phyloP scores from a whole-genome alignment of 345 rosid species.

The Lagerstroemia speciosa region DNA sequence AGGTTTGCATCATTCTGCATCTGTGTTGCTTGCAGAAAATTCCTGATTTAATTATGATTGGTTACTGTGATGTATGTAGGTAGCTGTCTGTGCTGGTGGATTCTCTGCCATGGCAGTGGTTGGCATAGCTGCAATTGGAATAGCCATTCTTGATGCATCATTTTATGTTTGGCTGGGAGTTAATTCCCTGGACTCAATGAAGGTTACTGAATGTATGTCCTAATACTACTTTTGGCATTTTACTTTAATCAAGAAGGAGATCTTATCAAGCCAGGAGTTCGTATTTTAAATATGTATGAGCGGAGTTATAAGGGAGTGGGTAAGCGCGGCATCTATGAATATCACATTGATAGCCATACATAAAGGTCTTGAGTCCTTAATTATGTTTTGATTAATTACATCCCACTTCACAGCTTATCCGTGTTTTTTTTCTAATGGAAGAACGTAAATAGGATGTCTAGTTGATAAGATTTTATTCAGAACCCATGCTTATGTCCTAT shows the following conservation, averaged over 20 bases:
- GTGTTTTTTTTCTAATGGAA: too few relatives aligned
- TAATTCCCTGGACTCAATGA: constrained; percentile 75
- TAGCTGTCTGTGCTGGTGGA: constrained; percentile 98
- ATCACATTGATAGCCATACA: neutral
- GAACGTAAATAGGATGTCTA: too few relatives aligned
- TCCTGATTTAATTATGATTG: constrained; percentile 19
- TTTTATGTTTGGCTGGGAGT: constrained; percentile 94
- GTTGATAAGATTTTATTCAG: too few relatives aligned
- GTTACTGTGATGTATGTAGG: constrained; percentile 32
- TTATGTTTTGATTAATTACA: neutral
- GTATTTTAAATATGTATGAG: neutral
- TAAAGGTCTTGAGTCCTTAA: neutral
- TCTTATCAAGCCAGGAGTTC: neutral
- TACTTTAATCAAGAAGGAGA: neutral
- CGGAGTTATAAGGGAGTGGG: neutral
- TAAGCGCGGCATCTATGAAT: neutral
- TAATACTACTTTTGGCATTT: constrained; percentile 12
- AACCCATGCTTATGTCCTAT: too few relatives aligned
- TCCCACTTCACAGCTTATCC: neutral
- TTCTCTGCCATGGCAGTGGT: constrained; percentile 96
- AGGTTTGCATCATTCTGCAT: constrained; percentile 40
- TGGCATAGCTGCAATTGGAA: constrained; percentile 96
- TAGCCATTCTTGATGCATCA: constrained; percentile 84
- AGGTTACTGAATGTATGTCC: constrained; percentile 81
- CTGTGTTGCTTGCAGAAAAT: constrained; percentile 13